Evolutionary conservation across 2,329 filamentous ascomycete species (phyloP).

Genomic region (Aspergillus flavus): DNA sequence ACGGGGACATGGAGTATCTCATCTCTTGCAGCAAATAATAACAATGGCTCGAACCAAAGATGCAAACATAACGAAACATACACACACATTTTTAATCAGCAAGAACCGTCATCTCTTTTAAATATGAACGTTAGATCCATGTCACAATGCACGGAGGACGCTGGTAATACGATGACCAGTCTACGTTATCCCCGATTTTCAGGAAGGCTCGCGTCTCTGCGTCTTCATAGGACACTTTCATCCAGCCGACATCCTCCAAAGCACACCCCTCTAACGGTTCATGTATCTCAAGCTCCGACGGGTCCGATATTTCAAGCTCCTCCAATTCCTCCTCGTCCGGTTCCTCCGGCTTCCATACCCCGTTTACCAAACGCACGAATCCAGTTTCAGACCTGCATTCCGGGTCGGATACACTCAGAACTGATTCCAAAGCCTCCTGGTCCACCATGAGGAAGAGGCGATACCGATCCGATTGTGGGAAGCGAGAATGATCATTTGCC

Average conservation of each 20-base stretch:
- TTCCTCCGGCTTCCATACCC: conserved; percentile 14
- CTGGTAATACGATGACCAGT: conserved; percentile 17
- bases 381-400: neutral
- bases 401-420: conserved; percentile 3
- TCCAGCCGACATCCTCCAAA: conserved; percentile 21
- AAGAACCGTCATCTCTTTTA: neutral
- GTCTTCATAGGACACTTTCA: conserved; percentile 14
- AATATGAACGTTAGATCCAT: neutral
- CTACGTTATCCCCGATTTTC: conserved; percentile 5
- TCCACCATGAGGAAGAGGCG: conserved; percentile 22
- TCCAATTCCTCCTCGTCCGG: neutral
- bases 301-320: neutral
- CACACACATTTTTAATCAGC: neutral
- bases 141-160: neutral
- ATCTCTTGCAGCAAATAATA: neutral
- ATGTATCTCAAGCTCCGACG: neutral
- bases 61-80: neutral
- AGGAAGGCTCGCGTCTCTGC: conserved; percentile 8
- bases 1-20: neutral
- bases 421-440: conserved; percentile 18
- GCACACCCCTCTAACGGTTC: conserved; percentile 18
- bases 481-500: neutral
- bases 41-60: neutral
- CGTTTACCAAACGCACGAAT: conserved; percentile 18
- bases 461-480: conserved; percentile 11